Percentiles rank a stretch among this genome's conserved stretches.
These are phyloP conservation scores for Exophiala sp. DNA, from an alignment of 2,329 filamentous ascomycete genomes.

Conservation along the genomic window DNA sequence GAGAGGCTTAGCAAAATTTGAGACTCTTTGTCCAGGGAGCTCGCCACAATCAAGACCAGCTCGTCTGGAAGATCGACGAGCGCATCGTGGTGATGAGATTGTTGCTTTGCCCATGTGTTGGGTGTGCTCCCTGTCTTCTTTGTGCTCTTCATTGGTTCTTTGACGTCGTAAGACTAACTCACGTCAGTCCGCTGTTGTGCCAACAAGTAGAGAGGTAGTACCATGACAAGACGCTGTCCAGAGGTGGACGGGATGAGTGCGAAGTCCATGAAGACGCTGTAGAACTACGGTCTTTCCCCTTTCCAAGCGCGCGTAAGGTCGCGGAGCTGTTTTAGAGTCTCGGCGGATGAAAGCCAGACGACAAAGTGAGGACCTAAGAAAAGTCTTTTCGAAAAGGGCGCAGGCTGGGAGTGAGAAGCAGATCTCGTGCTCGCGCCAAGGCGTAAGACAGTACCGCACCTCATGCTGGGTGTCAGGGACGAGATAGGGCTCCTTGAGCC, in stretches of 20 bases:
- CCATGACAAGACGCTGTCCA: conserved; percentile 5
- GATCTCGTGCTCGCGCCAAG: too few species aligned
- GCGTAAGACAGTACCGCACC: too few species aligned
- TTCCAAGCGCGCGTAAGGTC: background rate
- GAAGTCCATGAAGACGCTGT: conserved; percentile 8
- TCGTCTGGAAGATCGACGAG: conserved; percentile 21
- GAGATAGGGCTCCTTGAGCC: too few species aligned
- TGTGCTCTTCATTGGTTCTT: conserved; percentile 14
- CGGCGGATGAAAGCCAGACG: too few species aligned
- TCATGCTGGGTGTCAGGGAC: too few species aligned
- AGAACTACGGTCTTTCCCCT: conserved; percentile 3
- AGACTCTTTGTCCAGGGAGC: conserved; percentile 14
- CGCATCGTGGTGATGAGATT: conserved; percentile 5
- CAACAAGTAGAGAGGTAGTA: conserved; percentile 4
- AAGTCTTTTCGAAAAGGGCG: too few species aligned
- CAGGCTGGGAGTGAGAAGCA: too few species aligned
- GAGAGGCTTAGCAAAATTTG: conserved; percentile 17
- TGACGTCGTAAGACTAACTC: conserved; percentile 6
- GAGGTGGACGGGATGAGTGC: conserved; percentile 3
- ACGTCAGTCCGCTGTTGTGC: conserved; percentile 10
- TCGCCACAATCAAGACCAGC: conserved; percentile 13
- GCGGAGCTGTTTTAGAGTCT: background rate
- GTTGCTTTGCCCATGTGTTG: conserved; percentile 7
- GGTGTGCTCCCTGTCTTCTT: conserved; percentile 5
- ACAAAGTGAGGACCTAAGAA: too few species aligned